Evolutionary conservation across 2,329 filamentous ascomycete species (phyloP), one percentile per base, ranked within the genome.

Genomic region (Diplocarpon mali): DNA sequence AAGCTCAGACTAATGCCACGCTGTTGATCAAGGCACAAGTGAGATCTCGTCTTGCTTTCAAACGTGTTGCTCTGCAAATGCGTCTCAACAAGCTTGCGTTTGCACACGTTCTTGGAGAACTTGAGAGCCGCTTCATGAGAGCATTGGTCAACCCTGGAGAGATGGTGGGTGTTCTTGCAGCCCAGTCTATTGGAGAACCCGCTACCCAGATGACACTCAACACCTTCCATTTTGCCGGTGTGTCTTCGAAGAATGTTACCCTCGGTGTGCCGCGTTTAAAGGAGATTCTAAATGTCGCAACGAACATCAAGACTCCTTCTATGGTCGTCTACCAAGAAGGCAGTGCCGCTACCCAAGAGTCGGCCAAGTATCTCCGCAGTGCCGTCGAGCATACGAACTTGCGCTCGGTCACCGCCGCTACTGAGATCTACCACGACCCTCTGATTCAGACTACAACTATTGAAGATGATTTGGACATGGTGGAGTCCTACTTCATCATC

Each of bases 221-320:
- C 70, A 98, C 92, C 17, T 98, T 98, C 83, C 92, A 98, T 73
- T 98, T 98, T 65, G 89, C 92, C 65, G 92, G 92, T 95, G 88
- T 98, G 49, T 95, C 93, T 31, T 95, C 90, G 17, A 98, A 98
- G 82, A 98, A 98, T 73, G 90, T 98, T 44, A 98, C 92, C 0
- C 81, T 98, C 39, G 92, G 92, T 87, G 92, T 98, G 35, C 92
- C 92, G 35, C 90, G 92, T 80, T 78, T 98, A 40, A 98, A 98
- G 75, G 92, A 98, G 70, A 98, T 98, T 78, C 75, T 98, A 46
- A 98, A 98, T 64, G 80, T 98, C 47, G 92, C 93, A 0, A 89
- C 84, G 56, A 93, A 96, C 66, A 95, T 98, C 71, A 98, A 96
- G 73, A 98, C 92, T 0, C 92, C 92, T 2, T 89, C 87, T 41